These are phyloP conservation scores for Claviceps digitariae DNA, from an alignment of 2,329 filamentous ascomycete species.

Conservation along the genomic window DNA sequence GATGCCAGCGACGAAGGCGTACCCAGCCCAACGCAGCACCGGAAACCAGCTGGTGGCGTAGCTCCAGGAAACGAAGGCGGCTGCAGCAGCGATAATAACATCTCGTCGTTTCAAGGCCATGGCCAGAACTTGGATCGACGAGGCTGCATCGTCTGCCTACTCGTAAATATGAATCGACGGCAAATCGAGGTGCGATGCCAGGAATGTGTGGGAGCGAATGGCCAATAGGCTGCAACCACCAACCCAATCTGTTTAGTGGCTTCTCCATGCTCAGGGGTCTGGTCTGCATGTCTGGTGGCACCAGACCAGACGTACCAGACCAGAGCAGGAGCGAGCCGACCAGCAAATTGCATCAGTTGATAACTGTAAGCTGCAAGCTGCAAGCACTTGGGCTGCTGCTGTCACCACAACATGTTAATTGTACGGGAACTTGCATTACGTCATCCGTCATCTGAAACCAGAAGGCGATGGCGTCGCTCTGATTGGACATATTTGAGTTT, in stretches of 20 bases:
- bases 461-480: too few relatives aligned
- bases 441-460: background rate
- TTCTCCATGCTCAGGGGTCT: background rate
- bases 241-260: background rate
- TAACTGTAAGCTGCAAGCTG: background rate
- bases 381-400: background rate
- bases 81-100: constrained; percentile 53
- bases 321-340: background rate
- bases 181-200: background rate
- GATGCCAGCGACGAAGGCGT: constrained; percentile 65
- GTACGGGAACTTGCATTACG: background rate
- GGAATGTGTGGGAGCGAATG: background rate
- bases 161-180: background rate
- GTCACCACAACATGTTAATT: background rate
- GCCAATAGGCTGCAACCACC: background rate
- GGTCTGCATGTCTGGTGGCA: background rate
- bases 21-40: constrained; percentile 67
- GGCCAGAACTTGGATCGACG: constrained; percentile 18
- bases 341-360: too few relatives aligned
- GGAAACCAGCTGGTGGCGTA: constrained; percentile 74
- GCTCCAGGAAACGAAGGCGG: constrained; percentile 75
- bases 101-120: constrained; percentile 65
- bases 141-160: constrained; percentile 18
- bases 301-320: background rate
- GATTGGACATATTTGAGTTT: background rate